Base-by-base conservation (phyloP, 306 rosid genomes). In the Cicer chorassanicum region DNA sequence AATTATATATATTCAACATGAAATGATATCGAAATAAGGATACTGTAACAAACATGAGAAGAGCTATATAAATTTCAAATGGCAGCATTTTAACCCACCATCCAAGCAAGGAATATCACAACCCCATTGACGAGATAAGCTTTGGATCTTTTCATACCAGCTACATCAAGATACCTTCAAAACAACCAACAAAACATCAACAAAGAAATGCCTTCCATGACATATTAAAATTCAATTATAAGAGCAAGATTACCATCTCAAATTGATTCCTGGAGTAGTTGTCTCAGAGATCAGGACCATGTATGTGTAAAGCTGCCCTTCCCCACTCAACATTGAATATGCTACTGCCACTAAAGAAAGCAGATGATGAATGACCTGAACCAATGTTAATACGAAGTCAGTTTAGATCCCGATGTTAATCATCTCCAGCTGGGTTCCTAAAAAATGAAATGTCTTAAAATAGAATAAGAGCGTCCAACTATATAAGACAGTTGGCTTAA, bases 251-350 rank as follows among this genome's bases (percentile, higher is more conserved):
- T 88, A 93, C 98, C 97, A 93, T 93, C 98, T 87, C 89, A 93
- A 89, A 79, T 93, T 93, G 84, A 91, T 87, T 63, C 93, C 98
- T 7, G 98, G 97, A 56, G 98, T 93, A 14, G 98, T 91, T 70
- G 92, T 85, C 85, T 93, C 98, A 1, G 98, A 93, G 79, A 93
- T 90, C 42, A 93, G 92, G 84, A 93, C 90, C 98, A 93, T 88
- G 85, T 70, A 93, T 36, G 90, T 87, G 83, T 93, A 93, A 39
- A 93, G 90, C 77, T 91, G 98, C 62, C 91, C 98, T 80, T 93
- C 98, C 73, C 97, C 92, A 14, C 88, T 87, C 81, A 91, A 83
- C 93, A 93, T 89, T 4, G 98, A 82, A 83, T 93, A 93, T 14
- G 96, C 86, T 80, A 91, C 79, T 36, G 97, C 91, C 78, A 83